These are phyloP conservation scores for Monascus ruber DNA, from an alignment of 2,329 filamentous ascomycete species.

Conservation along the genomic window DNA sequence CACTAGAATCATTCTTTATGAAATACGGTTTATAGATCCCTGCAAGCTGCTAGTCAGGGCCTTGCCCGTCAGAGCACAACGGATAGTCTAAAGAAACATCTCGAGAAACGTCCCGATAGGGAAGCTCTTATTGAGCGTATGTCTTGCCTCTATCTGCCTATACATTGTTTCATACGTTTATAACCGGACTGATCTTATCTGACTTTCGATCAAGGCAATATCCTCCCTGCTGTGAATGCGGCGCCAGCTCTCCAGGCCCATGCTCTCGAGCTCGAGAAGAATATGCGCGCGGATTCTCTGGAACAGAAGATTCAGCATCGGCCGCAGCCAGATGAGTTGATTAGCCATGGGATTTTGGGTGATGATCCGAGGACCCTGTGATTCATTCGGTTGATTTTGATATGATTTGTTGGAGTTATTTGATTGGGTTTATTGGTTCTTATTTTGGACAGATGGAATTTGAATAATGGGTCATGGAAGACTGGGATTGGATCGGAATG, in stretches of 20 bases:
- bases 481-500: too few relatives aligned
- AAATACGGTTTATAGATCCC: constrained; percentile 32
- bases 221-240: constrained; percentile 66
- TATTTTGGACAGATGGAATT: too few relatives aligned
- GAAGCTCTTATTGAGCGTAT: constrained; percentile 69
- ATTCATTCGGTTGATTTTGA: not conserved
- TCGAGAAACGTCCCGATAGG: constrained; percentile 54
- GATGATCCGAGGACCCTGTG: constrained; percentile 28
- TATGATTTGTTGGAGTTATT: not conserved
- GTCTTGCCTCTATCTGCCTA: constrained; percentile 17
- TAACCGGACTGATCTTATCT: not conserved
- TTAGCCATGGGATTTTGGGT: constrained; percentile 69
- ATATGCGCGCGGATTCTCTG: constrained; percentile 76
- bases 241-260: constrained; percentile 70
- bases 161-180: constrained; percentile 1
- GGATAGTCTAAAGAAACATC: constrained; percentile 53
- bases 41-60: constrained; percentile 51
- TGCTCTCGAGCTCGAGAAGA: constrained; percentile 73
- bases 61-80: constrained; percentile 53
- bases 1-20: too few relatives aligned
- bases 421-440: too few relatives aligned
- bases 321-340: constrained; percentile 62
- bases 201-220: constrained; percentile 54
- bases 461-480: too few relatives aligned
- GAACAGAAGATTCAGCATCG: constrained; percentile 77